phyloP scores from a whole-genome alignment of 140 eudicot genomes.

The Erigeron philadelphicus region DNA sequence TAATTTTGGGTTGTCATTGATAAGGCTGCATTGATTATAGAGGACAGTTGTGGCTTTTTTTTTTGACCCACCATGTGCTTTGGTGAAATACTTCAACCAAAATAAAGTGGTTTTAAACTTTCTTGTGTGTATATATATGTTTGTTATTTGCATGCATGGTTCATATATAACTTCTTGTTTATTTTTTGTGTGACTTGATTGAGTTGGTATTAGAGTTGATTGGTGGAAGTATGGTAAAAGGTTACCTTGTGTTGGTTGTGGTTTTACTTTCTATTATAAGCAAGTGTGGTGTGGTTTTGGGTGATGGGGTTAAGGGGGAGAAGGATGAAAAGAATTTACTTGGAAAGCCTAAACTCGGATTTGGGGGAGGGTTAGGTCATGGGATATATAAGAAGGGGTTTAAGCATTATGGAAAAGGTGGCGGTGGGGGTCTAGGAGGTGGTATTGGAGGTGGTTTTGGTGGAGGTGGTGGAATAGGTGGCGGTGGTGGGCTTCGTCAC shows the following conservation, averaged over 20 bases:
- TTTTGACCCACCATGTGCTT: conserved; percentile 39
- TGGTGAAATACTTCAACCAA: conserved; percentile 26
- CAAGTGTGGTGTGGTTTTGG: conserved; percentile 26
- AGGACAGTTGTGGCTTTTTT: conserved; percentile 29
- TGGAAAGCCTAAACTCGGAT: conserved; percentile 33
- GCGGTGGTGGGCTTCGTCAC: conserved; percentile 8
- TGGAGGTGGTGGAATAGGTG: conserved; percentile 10
- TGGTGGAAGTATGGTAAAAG: conserved; percentile 10
- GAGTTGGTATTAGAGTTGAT: conserved; percentile 15
- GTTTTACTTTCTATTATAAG: conserved; percentile 25
- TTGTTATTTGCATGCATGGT: conserved; percentile 33
- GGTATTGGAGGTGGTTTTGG: conserved; percentile 5
- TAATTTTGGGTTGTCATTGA: conserved; percentile 15
- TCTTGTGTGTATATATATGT: conserved; percentile 30
- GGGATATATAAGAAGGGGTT: conserved; percentile 35
- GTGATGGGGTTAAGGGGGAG: conserved; percentile 30
- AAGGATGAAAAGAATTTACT: conserved; percentile 32
- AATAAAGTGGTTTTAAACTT: conserved; percentile 7
- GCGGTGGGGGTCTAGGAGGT: conserved; percentile 25
- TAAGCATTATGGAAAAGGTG: conserved; percentile 32
- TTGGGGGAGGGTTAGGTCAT: conserved; percentile 30
- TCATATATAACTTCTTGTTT: conserved; percentile 16
- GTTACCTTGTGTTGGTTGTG: conserved; percentile 27
- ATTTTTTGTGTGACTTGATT: not conserved
- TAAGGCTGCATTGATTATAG: conserved; percentile 28